These are phyloP conservation scores for Spizellomyces sp. DNA, from an alignment of 192 early-diverging fungal species.

Conservation along the genomic window DNA sequence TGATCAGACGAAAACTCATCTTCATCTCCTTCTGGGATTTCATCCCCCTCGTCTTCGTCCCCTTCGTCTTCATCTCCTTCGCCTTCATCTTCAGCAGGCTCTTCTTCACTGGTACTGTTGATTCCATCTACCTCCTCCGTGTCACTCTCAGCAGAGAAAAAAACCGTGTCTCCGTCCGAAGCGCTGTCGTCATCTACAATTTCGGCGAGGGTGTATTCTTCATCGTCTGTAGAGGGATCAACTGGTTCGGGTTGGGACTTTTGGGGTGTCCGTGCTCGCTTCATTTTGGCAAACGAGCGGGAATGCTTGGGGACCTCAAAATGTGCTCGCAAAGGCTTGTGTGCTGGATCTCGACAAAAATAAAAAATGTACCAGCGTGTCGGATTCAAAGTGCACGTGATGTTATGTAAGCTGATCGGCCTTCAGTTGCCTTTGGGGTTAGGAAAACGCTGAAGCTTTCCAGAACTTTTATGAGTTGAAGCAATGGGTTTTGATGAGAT, in stretches of 20 bases:
- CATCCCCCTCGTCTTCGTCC: constrained; percentile 31
- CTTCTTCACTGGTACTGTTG: constrained; percentile 13
- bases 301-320: too few relatives aligned
- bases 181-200: constrained; percentile 12
- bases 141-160: not conserved
- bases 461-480: too few relatives aligned
- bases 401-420: too few relatives aligned
- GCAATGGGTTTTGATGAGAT: too few relatives aligned
- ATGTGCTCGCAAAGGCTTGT: too few relatives aligned
- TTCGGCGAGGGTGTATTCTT: constrained; percentile 6
- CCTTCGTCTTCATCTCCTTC: constrained; percentile 32
- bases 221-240: not conserved
- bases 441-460: too few relatives aligned
- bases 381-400: too few relatives aligned
- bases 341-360: too few relatives aligned
- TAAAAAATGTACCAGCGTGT: too few relatives aligned
- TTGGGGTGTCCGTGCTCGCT: not conserved
- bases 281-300: not conserved
- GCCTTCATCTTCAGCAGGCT: not conserved
- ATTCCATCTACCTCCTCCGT: constrained; percentile 3
- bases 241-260: not conserved
- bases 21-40: constrained; percentile 31
- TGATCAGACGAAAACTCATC: constrained; percentile 32
- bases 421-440: too few relatives aligned
- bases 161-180: not conserved